Conservation (phyloP, 2,329 filamentous ascomycete genomes). For the Fonsecaea multimorphosa region DNA sequence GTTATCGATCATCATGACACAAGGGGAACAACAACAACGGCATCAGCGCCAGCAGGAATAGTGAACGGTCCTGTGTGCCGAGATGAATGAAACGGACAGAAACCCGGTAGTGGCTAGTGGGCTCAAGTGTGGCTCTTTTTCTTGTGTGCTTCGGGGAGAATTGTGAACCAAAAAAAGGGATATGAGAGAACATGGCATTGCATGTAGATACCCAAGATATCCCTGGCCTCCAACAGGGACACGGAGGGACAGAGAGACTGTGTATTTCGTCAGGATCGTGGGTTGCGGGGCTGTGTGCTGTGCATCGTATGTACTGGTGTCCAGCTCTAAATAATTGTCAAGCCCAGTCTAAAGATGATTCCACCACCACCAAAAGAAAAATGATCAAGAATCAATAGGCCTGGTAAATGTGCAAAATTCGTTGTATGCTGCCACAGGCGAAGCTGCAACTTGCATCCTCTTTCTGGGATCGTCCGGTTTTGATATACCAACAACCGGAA, state of each 20-base stretch:
- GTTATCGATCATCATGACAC: neutral
- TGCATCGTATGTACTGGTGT: too few species aligned
- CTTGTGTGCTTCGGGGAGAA: neutral
- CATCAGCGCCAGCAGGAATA: neutral
- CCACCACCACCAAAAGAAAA: too few species aligned
- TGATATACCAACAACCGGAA: too few species aligned
- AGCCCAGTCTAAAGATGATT: too few species aligned
- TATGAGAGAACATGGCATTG: neutral
- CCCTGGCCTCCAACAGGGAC: neutral
- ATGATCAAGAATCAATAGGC: too few species aligned
- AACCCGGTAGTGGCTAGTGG: neutral
- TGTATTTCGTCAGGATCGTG: too few species aligned
- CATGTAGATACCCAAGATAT: neutral
- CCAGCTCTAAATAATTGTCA: too few species aligned
- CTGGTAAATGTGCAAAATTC: too few species aligned
- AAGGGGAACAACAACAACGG: neutral
- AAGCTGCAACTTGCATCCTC: too few species aligned
- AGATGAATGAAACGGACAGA: neutral
- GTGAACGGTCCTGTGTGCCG: neutral
- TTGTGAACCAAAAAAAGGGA: neutral
- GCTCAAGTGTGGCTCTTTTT: neutral
- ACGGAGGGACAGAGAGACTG: neutral
- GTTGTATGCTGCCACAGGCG: too few species aligned
- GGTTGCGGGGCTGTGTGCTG: too few species aligned
- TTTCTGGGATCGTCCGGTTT: too few species aligned